Evolutionary conservation across 164 flowering plant species (phyloP).

Genomic region (Sedum album): DNA sequence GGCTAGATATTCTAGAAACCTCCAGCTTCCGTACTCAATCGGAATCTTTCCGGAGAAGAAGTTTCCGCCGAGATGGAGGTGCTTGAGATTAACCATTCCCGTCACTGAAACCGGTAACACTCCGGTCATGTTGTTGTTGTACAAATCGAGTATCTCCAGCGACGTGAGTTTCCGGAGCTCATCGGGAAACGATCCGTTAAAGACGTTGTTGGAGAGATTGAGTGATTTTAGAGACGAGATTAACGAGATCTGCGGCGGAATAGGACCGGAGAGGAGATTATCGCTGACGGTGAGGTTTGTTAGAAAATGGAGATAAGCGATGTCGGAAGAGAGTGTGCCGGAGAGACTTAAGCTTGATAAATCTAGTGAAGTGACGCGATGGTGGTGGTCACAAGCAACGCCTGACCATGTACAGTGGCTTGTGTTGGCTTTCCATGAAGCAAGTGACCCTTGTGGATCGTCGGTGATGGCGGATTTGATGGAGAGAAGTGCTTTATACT

Average conservation of each 20-base stretch:
- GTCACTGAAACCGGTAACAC: slow-evolving; percentile 42
- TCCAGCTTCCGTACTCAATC: slow-evolving; percentile 50
- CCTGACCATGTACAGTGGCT: slow-evolving; percentile 60
- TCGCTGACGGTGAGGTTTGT: slow-evolving; percentile 40
- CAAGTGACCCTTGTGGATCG: slow-evolving; percentile 41
- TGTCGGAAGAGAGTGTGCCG: slow-evolving; percentile 49
- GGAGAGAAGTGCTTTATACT: slow-evolving; percentile 51
- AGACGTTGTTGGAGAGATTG: slow-evolving; percentile 71
- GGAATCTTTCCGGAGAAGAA: slow-evolving; percentile 70
- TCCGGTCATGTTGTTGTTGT: slow-evolving; percentile 82
- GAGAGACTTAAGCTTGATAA: slow-evolving; percentile 53
- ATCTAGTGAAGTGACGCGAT: slow-evolving; percentile 54
- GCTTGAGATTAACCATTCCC: slow-evolving; percentile 38
- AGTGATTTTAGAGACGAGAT: slow-evolving; percentile 40
- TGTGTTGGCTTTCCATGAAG: slow-evolving; percentile 48
- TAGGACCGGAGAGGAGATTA: slow-evolving; percentile 52
- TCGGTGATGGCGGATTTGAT: slow-evolving; percentile 50
- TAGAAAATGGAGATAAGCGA: slow-evolving; percentile 42
- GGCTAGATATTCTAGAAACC: slow-evolving; percentile 66
- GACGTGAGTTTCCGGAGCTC: slow-evolving; percentile 28
- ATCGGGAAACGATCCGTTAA: slow-evolving; percentile 50
- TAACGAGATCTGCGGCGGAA: slow-evolving; percentile 44
- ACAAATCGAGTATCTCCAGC: slow-evolving; percentile 58
- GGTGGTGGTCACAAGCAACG: slow-evolving; percentile 43
- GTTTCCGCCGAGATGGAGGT: slow-evolving; percentile 86